Conservation (phyloP, 2,329 filamentous ascomycete genomes). For the Curvularia spicifera region DNA sequence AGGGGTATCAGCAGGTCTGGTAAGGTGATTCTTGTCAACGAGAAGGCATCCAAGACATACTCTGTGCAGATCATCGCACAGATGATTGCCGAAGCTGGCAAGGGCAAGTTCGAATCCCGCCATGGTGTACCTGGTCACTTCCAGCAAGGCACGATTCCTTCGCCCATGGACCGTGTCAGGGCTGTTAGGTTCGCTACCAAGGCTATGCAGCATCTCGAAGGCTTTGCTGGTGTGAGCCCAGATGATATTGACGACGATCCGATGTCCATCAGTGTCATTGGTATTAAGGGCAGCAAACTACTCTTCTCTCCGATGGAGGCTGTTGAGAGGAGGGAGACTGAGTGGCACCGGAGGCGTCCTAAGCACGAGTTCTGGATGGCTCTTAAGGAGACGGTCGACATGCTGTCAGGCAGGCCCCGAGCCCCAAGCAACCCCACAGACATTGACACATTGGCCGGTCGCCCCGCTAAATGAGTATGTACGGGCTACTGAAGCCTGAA, state of each 20-base stretch:
- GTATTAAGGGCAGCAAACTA: slow-evolving; percentile 87
- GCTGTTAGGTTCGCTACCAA: slow-evolving; percentile 92
- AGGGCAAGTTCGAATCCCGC: slow-evolving; percentile 88
- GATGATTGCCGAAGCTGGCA: slow-evolving; percentile 93
- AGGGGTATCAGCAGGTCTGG: slow-evolving; percentile 87
- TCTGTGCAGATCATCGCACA: slow-evolving; percentile 91
- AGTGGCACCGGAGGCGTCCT: slow-evolving; percentile 90
- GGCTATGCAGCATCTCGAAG: slow-evolving; percentile 89
- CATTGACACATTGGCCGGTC: slow-evolving; percentile 32
- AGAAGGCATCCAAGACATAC: slow-evolving; percentile 89
- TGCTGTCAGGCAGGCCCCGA: slow-evolving; percentile 68
- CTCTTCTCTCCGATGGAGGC: slow-evolving; percentile 83
- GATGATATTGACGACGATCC: slow-evolving; percentile 75
- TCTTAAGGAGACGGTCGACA: slow-evolving; percentile 82
- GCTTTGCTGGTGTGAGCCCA: slow-evolving; percentile 68
- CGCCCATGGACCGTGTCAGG: slow-evolving; percentile 93
- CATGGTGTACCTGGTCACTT: slow-evolving; percentile 67
- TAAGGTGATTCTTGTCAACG: slow-evolving; percentile 94
- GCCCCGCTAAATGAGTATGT: slow-evolving; percentile 17
- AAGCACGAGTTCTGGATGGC: slow-evolving; percentile 84
- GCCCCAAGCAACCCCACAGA: slow-evolving; percentile 25
- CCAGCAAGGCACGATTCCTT: slow-evolving; percentile 61
- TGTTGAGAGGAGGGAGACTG: slow-evolving; percentile 82
- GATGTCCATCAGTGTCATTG: slow-evolving; percentile 80
- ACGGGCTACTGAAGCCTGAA: background rate